Evolutionary conservation across 139 green algal genomes (phyloP).

Genomic region (Chlamydomonas sp.): DNA sequence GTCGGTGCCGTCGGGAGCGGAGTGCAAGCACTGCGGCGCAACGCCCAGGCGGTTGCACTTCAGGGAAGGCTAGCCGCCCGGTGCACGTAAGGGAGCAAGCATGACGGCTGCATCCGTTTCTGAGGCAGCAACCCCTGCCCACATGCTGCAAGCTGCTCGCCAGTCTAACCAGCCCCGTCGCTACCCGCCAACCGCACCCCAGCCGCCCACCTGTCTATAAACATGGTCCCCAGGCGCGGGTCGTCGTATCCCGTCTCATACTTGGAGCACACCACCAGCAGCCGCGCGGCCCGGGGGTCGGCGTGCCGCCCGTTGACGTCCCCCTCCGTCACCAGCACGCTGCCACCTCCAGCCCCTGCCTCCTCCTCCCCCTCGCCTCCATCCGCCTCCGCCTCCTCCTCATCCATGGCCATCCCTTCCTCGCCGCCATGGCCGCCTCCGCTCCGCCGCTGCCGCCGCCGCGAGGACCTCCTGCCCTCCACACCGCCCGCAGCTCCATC

Average conservation of each 20-base stretch:
- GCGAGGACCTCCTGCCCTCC: background rate
- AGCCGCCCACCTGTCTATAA: slow-evolving; percentile 46
- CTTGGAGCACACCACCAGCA: slow-evolving; percentile 62
- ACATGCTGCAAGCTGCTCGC: background rate
- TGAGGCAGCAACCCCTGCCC: background rate
- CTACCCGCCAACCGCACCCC: background rate
- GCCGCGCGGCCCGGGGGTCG: slow-evolving; percentile 15
- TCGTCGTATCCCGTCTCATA: slow-evolving; percentile 66
- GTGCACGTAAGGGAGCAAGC: background rate
- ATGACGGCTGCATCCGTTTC: background rate
- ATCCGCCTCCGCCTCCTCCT: background rate
- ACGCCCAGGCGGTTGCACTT: too few relatives aligned
- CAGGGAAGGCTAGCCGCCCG: too few relatives aligned
- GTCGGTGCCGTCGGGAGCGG: too few relatives aligned
- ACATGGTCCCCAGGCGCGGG: slow-evolving; percentile 51
- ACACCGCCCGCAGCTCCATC: background rate
- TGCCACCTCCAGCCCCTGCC: background rate
- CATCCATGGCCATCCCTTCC: background rate
- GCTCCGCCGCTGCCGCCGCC: background rate
- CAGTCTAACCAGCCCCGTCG: background rate
- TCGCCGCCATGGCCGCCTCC: background rate
- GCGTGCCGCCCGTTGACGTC: slow-evolving; percentile 38
- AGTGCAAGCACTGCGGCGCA: too few relatives aligned
- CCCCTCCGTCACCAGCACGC: slow-evolving; percentile 17
- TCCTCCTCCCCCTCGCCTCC: background rate